phyloP scores from a whole-genome alignment of 148 eudicot genomes.

The Camellia japonica region DNA sequence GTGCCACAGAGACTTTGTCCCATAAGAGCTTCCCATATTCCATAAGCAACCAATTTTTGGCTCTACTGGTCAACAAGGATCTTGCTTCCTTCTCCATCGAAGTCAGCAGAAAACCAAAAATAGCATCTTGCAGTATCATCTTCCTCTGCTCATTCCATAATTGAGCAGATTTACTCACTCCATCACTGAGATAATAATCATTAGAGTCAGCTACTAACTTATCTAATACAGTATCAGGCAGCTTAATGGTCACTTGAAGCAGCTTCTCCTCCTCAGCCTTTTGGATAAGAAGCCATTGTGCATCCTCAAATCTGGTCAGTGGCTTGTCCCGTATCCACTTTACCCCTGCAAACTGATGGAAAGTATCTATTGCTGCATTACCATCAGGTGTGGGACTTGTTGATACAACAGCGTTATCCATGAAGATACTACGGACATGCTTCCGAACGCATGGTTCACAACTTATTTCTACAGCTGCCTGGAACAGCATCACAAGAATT shows the following conservation, averaged over 20 bases:
- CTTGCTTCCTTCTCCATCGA: slow-evolving; percentile 98
- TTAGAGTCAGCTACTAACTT: slow-evolving; percentile 70
- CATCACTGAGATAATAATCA: slow-evolving; percentile 82
- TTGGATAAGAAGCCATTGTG: slow-evolving; percentile 96
- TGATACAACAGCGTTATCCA: slow-evolving; percentile 87
- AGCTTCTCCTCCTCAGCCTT: slow-evolving; percentile 99
- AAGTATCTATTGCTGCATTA: slow-evolving; percentile 61
- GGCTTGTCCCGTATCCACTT: slow-evolving; percentile 94
- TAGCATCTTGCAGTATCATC: slow-evolving; percentile 76
- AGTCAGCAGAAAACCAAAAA: slow-evolving; percentile 56
- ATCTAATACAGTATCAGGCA: slow-evolving; percentile 57
- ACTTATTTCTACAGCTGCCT: slow-evolving; percentile 96
- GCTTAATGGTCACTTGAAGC: slow-evolving; percentile 75
- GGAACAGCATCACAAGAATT: slow-evolving; percentile 22
- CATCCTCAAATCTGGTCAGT: slow-evolving; percentile 75
- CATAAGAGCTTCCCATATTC: slow-evolving; percentile 79
- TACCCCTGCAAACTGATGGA: slow-evolving; percentile 83
- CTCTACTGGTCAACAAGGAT: slow-evolving; percentile 66
- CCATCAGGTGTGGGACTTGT: slow-evolving; percentile 87
- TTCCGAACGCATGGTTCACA: slow-evolving; percentile 89
- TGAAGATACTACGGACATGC: slow-evolving; percentile 87
- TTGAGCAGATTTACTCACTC: slow-evolving; percentile 92
- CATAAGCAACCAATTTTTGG: slow-evolving; percentile 69
- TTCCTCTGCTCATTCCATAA: slow-evolving; percentile 97
- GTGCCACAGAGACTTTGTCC: slow-evolving; percentile 88